Evolutionary conservation across 2,329 filamentous ascomycete species (phyloP).

Genomic region (Diaporthe longicolla): DNA sequence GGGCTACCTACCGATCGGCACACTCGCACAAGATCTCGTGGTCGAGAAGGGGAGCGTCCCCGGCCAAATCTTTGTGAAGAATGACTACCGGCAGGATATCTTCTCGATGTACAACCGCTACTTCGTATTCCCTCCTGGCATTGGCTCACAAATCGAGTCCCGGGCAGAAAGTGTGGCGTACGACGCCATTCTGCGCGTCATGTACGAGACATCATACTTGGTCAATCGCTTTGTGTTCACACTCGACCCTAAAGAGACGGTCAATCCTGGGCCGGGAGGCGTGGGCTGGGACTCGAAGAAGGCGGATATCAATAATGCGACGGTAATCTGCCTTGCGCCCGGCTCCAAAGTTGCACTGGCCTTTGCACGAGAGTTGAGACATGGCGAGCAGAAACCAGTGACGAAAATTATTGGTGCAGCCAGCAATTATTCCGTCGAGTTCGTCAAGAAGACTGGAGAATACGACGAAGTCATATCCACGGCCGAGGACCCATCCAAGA

Average conservation of each 20-base stretch:
- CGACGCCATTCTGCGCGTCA: slow-evolving; percentile 26
- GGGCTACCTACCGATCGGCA: slow-evolving; percentile 32
- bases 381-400: slow-evolving; percentile 21
- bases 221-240: slow-evolving; percentile 21
- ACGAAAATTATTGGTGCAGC: slow-evolving; percentile 28
- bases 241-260: slow-evolving; percentile 16
- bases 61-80: slow-evolving; percentile 14
- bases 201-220: slow-evolving; percentile 30
- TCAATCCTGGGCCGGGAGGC: not conserved
- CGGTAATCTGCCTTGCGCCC: slow-evolving; percentile 17
- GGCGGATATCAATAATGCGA: not conserved
- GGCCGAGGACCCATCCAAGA: not conserved
- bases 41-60: slow-evolving; percentile 8
- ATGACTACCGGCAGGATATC: slow-evolving; percentile 20
- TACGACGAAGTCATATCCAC: slow-evolving; percentile 34
- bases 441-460: slow-evolving; percentile 16
- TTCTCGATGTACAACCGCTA: slow-evolving; percentile 33
- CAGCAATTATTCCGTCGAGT: slow-evolving; percentile 2
- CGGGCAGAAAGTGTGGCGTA: slow-evolving; percentile 5
- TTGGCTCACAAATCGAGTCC: not conserved
- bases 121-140: not conserved
- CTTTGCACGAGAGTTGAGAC: slow-evolving; percentile 22
- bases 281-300: not conserved
- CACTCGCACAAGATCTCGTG: slow-evolving; percentile 28
- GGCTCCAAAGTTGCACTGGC: slow-evolving; percentile 23